Evolutionary conservation across 2,329 filamentous ascomycete genomes (phyloP).

Genomic region (Uncinocarpus reesii): DNA sequence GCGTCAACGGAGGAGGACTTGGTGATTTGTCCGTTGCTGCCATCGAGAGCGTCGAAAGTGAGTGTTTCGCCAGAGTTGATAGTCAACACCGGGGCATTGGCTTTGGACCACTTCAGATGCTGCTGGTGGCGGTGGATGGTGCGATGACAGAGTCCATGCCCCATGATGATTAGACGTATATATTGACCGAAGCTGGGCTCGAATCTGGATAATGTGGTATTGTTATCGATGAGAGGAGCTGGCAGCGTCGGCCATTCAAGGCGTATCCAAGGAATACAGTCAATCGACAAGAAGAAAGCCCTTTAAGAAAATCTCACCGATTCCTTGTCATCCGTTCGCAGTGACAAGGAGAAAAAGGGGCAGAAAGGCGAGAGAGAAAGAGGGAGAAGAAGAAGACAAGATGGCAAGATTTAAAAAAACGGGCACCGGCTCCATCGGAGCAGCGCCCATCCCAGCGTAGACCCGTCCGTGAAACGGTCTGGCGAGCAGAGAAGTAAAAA

Average conservation of each 20-base stretch:
- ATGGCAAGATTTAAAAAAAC: neutral
- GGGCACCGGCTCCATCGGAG: neutral
- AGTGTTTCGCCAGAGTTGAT: conserved; percentile 41
- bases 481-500: too few species aligned
- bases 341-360: neutral
- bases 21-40: conserved; percentile 43
- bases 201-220: neutral
- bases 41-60: conserved; percentile 43
- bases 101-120: conserved; percentile 43
- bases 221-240: neutral
- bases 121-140: conserved; percentile 27
- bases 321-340: neutral
- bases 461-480: too few species aligned
- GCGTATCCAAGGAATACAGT: too few species aligned
- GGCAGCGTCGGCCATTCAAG: neutral
- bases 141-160: conserved; percentile 14
- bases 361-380: neutral
- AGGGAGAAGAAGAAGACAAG: neutral
- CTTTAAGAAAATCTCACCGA: neutral
- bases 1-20: conserved; percentile 34
- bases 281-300: neutral
- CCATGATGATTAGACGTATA: conserved; percentile 17
- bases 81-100: conserved; percentile 37
- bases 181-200: too few species aligned
- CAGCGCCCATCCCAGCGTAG: neutral